phyloP scores from a whole-genome alignment of 2,329 filamentous ascomycete species.

The Epichloe festucae region DNA sequence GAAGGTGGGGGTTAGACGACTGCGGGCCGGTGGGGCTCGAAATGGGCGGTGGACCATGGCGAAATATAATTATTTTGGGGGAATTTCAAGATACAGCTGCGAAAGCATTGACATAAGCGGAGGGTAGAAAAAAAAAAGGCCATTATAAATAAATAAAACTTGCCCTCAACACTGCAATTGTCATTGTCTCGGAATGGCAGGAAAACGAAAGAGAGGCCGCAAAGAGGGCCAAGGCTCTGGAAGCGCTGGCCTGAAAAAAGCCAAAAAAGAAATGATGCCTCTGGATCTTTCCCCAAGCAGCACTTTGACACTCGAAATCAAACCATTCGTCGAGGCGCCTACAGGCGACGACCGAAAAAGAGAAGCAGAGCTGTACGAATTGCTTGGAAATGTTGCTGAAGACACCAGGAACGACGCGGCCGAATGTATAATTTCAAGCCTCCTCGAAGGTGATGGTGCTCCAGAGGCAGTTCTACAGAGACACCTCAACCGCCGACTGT shows the following conservation, averaged over 20 bases:
- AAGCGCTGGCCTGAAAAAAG: constrained; percentile 15
- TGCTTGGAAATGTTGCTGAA: constrained; percentile 46
- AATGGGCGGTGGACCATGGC: constrained; percentile 2
- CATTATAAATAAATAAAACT: neutral
- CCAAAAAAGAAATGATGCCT: constrained; percentile 17
- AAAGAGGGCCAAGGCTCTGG: constrained; percentile 18
- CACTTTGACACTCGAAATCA: constrained; percentile 20
- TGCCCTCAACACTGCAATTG: neutral
- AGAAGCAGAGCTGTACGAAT: constrained; percentile 47
- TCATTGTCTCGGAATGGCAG: constrained; percentile 14
- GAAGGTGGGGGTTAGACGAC: neutral
- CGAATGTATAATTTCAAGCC: constrained; percentile 41
- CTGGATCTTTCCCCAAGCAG: constrained; percentile 10
- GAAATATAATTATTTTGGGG: constrained; percentile 1
- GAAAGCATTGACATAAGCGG: neutral
- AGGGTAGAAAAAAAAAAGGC: neutral
- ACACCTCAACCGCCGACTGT: constrained; percentile 55
- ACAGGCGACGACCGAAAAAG: constrained; percentile 40
- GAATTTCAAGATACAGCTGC: neutral
- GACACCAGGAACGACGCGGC: constrained; percentile 45
- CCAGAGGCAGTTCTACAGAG: constrained; percentile 40
- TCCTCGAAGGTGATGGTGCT: constrained; percentile 36
- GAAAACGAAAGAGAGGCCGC: constrained; percentile 22
- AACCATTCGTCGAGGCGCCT: constrained; percentile 38
- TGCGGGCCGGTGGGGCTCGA: neutral